Evolutionary conservation across 2,329 filamentous ascomycete genomes (phyloP).

Genomic region (Elsinoe ampelina): DNA sequence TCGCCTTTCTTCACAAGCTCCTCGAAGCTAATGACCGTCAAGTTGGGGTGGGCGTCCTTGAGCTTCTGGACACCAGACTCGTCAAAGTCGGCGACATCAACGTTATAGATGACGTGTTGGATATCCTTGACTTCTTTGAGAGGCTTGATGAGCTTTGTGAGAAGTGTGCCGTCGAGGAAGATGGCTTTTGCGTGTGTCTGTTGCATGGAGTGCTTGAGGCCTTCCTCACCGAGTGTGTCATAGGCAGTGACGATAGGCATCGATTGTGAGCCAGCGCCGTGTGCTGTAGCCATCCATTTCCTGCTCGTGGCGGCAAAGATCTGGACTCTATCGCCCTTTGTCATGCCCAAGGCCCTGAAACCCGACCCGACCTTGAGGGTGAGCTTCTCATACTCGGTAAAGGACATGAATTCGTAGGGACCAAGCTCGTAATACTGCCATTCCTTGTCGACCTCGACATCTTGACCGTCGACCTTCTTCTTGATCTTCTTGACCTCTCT

Average conservation of each 20-base stretch:
- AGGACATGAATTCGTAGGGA: slow-evolving; percentile 65
- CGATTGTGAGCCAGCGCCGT: slow-evolving; percentile 63
- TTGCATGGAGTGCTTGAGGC: slow-evolving; percentile 74
- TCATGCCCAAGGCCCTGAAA: slow-evolving; percentile 63
- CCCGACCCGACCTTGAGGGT: slow-evolving; percentile 62
- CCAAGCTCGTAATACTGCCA: slow-evolving; percentile 86
- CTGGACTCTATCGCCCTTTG: slow-evolving; percentile 60
- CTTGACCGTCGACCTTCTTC: slow-evolving; percentile 75
- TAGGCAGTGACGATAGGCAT: slow-evolving; percentile 91
- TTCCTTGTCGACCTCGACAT: slow-evolving; percentile 75
- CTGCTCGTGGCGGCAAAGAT: slow-evolving; percentile 76
- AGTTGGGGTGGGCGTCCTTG: slow-evolving; percentile 42
- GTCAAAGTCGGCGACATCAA: slow-evolving; percentile 40
- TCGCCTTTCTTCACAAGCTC: slow-evolving; percentile 47
- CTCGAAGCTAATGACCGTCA: slow-evolving; percentile 47
- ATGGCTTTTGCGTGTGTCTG: slow-evolving; percentile 75
- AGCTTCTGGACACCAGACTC: slow-evolving; percentile 46
- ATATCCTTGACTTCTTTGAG: slow-evolving; percentile 48
- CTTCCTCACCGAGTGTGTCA: slow-evolving; percentile 78
- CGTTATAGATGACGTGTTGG: slow-evolving; percentile 51
- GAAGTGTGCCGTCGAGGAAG: slow-evolving; percentile 74
- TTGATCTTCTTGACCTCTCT: slow-evolving; percentile 81
- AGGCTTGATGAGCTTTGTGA: slow-evolving; percentile 44
- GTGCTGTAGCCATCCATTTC: slow-evolving; percentile 73
- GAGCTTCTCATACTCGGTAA: slow-evolving; percentile 66